phyloP scores from a whole-genome alignment of 163 green algal species.

The Dunaliella salina region DNA sequence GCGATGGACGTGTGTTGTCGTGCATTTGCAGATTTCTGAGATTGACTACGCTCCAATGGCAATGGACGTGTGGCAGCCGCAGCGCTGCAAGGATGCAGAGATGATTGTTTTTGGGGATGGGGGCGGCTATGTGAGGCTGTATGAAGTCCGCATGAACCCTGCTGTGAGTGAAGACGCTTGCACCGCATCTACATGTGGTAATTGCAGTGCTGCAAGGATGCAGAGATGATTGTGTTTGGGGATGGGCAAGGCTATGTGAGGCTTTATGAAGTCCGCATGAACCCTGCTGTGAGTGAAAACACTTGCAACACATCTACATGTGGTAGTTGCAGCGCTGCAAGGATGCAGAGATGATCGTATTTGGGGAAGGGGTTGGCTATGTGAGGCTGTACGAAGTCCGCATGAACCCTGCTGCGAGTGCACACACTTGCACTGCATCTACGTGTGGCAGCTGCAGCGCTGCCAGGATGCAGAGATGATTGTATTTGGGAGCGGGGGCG shows the following conservation, averaged over 20 bases:
- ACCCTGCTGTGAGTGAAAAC: slow-evolving; percentile 12
- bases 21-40: slow-evolving; percentile 40
- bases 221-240: slow-evolving; percentile 51
- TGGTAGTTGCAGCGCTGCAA: slow-evolving; percentile 29
- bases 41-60: slow-evolving; percentile 50
- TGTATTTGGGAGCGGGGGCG: slow-evolving; percentile 48
- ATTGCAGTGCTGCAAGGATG: slow-evolving; percentile 20
- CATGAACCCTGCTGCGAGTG: slow-evolving; percentile 20
- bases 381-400: slow-evolving; percentile 44
- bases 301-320: slow-evolving; percentile 1
- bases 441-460: slow-evolving; percentile 33
- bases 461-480: slow-evolving; percentile 46
- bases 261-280: slow-evolving; percentile 37
- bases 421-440: background rate
- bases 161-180: slow-evolving; percentile 2
- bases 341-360: slow-evolving; percentile 48
- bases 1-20: slow-evolving; percentile 36
- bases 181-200: slow-evolving; percentile 29
- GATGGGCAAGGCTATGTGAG: slow-evolving; percentile 52
- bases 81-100: slow-evolving; percentile 36
- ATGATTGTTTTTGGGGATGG: slow-evolving; percentile 53
- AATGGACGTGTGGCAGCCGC: slow-evolving; percentile 40
- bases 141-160: slow-evolving; percentile 29
- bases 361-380: slow-evolving; percentile 52
- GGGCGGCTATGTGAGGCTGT: slow-evolving; percentile 49